phyloP scores from a whole-genome alignment of 2,329 filamentous ascomycete genomes.

The Monilinia laxa region DNA sequence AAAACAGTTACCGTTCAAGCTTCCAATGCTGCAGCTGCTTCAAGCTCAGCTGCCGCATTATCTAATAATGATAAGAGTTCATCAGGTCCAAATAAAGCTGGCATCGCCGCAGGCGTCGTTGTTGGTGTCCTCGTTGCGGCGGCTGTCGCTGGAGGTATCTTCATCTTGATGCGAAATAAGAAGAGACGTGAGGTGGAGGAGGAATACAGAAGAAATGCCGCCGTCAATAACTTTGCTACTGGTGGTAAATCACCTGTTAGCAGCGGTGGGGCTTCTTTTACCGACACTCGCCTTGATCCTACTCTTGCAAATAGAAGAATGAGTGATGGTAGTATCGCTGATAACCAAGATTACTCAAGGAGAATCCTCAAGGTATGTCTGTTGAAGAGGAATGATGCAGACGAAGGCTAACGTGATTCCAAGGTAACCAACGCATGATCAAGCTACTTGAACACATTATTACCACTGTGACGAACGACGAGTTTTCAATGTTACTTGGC shows the following conservation, averaged over 20 bases:
- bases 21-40: constrained; percentile 23
- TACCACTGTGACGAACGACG: constrained; percentile 44
- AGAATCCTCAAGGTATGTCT: constrained; percentile 84
- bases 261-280: constrained; percentile 60
- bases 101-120: constrained; percentile 84
- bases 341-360: constrained; percentile 95
- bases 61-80: constrained; percentile 2
- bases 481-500: constrained; percentile 37
- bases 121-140: constrained; percentile 73
- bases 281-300: constrained; percentile 83
- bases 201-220: constrained; percentile 78
- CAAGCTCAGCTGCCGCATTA: constrained; percentile 20
- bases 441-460: constrained; percentile 13
- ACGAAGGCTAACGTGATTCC: constrained; percentile 16
- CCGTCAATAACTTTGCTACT: constrained; percentile 73
- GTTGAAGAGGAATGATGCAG: constrained; percentile 27
- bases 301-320: constrained; percentile 74
- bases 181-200: constrained; percentile 77
- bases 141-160: constrained; percentile 64
- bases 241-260: constrained; percentile 61
- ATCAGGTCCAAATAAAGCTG: constrained; percentile 53
- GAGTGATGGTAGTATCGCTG: constrained; percentile 94
- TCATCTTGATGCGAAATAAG: constrained; percentile 74
- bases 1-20: constrained; percentile 38
- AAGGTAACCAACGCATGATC: constrained; percentile 61